Conservation (phyloP, 192 early-diverging fungal species). For the Polychytrium aggregatum region DNA sequence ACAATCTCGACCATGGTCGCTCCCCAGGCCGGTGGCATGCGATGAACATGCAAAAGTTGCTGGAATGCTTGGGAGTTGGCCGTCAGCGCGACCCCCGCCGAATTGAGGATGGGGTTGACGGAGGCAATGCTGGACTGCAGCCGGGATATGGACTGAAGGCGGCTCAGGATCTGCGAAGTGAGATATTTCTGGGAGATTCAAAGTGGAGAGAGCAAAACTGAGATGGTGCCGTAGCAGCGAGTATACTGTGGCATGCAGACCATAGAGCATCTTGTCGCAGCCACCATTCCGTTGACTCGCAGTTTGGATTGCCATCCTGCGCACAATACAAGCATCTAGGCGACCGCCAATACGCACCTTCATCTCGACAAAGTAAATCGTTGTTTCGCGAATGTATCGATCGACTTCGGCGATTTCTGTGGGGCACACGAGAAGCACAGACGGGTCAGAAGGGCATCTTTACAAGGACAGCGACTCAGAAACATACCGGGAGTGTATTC, state of each 20-base stretch:
- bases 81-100: constrained; percentile 4
- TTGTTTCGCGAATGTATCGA: constrained; percentile 7
- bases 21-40: constrained; percentile 41
- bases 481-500: constrained; percentile 23
- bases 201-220: no score
- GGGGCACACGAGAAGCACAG: neutral
- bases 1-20: constrained; percentile 36
- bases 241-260: no score
- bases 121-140: constrained; percentile 22
- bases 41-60: constrained; percentile 37
- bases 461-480: neutral
- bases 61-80: constrained; percentile 23
- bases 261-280: no score
- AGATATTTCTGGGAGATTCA: constrained; percentile 6
- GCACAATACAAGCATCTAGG: no score
- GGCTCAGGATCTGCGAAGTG: constrained; percentile 11
- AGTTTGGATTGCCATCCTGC: neutral
- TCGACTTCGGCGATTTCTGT: constrained; percentile 14
- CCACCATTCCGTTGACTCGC: no score
- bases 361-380: constrained; percentile 1
- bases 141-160: constrained; percentile 19
- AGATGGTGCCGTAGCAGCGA: no score
- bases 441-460: neutral
- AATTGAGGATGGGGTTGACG: constrained; percentile 8
- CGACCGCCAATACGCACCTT: neutral